Conservation (phyloP, 2,329 filamentous ascomycete species). For the Cladosporium sp. region DNA sequence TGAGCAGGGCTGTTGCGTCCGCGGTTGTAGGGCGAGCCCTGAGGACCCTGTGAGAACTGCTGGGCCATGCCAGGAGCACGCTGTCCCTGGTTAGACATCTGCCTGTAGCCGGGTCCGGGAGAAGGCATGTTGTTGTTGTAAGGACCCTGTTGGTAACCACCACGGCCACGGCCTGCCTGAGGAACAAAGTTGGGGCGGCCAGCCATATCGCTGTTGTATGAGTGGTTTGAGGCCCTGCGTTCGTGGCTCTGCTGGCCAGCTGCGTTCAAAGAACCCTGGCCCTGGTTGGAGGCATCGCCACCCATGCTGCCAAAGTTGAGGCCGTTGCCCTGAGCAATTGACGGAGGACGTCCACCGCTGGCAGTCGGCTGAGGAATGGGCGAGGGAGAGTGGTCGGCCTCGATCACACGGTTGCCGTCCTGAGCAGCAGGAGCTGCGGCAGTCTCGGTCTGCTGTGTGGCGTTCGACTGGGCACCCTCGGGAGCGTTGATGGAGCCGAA, state of each 20-base stretch:
- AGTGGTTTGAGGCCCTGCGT: conserved; percentile 84
- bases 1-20: conserved; percentile 63
- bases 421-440: conserved; percentile 53
- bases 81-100: conserved; percentile 49
- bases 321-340: conserved; percentile 68
- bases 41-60: conserved; percentile 37
- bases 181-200: conserved; percentile 29
- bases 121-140: conserved; percentile 55
- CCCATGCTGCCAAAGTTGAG: conserved; percentile 80
- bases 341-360: conserved; percentile 79
- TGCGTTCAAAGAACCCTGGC: conserved; percentile 19
- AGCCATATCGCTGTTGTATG: conserved; percentile 71
- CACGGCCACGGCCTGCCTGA: conserved; percentile 50
- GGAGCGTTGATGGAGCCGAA: conserved; percentile 75
- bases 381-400: conserved; percentile 84
- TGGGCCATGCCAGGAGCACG: conserved; percentile 54
- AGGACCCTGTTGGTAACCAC: conserved; percentile 52
- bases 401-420: conserved; percentile 71
- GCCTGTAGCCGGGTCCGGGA: conserved; percentile 55
- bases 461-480: conserved; percentile 61
- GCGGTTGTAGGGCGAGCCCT: conserved; percentile 42
- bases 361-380: conserved; percentile 88
- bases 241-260: conserved; percentile 64
- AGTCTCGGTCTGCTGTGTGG: conserved; percentile 66
- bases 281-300: conserved; percentile 53